A percentile compares a stretch with the other conserved stretches of the same genome.
Evolutionary conservation across 2,329 filamentous ascomycete genomes (phyloP).

Genomic region (Claviceps sp.): DNA sequence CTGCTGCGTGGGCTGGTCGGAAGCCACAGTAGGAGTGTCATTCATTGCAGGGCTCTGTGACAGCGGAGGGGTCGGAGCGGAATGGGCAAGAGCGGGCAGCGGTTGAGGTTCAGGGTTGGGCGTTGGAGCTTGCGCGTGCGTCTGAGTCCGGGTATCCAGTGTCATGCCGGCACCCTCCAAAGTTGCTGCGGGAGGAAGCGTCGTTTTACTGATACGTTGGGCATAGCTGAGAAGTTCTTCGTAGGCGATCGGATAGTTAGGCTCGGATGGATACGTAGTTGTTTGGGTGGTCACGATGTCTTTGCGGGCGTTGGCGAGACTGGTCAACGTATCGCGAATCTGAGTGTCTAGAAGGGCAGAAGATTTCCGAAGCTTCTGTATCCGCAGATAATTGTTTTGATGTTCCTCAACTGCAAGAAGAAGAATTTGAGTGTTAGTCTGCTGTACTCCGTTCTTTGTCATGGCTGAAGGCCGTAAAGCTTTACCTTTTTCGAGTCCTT

Average conservation of each 20-base stretch:
- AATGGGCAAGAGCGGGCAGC: conserved; percentile 18
- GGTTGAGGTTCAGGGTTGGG: conserved; percentile 18
- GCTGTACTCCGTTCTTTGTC: too few species aligned
- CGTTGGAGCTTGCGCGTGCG: conserved; percentile 7
- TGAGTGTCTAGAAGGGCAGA: conserved; percentile 54
- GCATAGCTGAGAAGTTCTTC: conserved; percentile 66
- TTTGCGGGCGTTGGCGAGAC: conserved; percentile 59
- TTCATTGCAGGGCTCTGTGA: conserved; percentile 22
- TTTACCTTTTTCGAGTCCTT: conserved; percentile 51
- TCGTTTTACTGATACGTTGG: conserved; percentile 67
- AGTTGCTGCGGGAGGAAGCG: conserved; percentile 51
- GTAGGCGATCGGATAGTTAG: conserved; percentile 48
- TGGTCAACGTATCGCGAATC: conserved; percentile 55
- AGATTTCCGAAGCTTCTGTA: conserved; percentile 53
- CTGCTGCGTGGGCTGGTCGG: conserved; percentile 21
- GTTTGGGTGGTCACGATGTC: conserved; percentile 54
- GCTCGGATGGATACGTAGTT: conserved; percentile 37
- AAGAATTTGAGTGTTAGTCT: background rate
- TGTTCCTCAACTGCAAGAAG: conserved; percentile 50
- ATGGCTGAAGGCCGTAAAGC: background rate
- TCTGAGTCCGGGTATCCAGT: conserved; percentile 12
- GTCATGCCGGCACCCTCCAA: conserved; percentile 24
- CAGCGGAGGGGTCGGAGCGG: conserved; percentile 19
- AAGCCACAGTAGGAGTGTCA: conserved; percentile 15
- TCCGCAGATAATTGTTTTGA: conserved; percentile 58